Percentiles rank a stretch among this genome's conserved stretches.
These are phyloP conservation scores for Termitomyces eurrhizus DNA, from an alignment of 768 basidiomycete species.

Conservation along the genomic window DNA sequence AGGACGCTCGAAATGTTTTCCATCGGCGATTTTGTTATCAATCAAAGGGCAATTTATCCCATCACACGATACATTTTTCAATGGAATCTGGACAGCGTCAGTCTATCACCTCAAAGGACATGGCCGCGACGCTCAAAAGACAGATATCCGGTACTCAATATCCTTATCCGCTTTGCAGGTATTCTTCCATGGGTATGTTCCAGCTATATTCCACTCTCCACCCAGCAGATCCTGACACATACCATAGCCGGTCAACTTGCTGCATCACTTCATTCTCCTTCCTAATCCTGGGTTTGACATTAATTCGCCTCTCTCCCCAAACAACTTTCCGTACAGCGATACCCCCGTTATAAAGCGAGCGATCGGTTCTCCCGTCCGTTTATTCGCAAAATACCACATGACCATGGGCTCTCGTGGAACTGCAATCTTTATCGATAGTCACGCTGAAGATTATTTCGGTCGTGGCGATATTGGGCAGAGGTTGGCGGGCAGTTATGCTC, in stretches of 20 bases:
- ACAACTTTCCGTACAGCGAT: constrained; percentile 45
- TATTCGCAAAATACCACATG: constrained; percentile 53
- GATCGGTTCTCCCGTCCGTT: constrained; percentile 52
- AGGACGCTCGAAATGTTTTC: constrained; percentile 41
- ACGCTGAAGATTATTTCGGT: constrained; percentile 47
- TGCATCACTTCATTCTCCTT: constrained; percentile 57
- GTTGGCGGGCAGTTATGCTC: constrained; percentile 40
- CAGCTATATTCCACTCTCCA: neutral
- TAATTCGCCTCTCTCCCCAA: constrained; percentile 19
- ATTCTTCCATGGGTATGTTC: constrained; percentile 50
- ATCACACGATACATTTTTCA: constrained; percentile 45
- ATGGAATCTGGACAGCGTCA: constrained; percentile 54
- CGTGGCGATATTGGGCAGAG: constrained; percentile 53
- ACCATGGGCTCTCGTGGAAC: constrained; percentile 56
- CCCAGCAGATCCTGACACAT: neutral
- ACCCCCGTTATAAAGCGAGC: constrained; percentile 32
- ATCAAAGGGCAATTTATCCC: constrained; percentile 33
- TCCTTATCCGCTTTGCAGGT: constrained; percentile 58
- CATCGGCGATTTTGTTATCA: constrained; percentile 23
- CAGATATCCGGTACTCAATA: constrained; percentile 34
- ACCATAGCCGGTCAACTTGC: constrained; percentile 53
- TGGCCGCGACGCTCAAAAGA: constrained; percentile 8
- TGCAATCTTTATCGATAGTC: constrained; percentile 63
- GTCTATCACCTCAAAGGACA: constrained; percentile 31
- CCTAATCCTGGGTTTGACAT: constrained; percentile 37